phyloP scores from a whole-genome alignment of 78 protist species.

The Chrysochromulina tobinii region DNA sequence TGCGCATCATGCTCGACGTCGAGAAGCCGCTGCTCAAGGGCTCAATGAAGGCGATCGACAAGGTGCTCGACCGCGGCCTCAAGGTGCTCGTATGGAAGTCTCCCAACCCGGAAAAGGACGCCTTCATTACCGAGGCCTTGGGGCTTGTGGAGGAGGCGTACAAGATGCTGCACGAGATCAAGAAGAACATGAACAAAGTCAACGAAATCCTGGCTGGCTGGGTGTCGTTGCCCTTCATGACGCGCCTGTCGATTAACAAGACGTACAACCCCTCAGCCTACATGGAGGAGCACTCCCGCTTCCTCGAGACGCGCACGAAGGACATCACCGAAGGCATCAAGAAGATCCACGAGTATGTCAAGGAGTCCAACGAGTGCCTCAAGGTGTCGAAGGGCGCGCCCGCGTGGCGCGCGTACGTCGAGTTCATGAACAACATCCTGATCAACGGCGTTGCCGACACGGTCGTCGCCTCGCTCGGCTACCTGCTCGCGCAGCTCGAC shows the following conservation, averaged over 20 bases:
- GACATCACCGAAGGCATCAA: conserved; percentile 33
- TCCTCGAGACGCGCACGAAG: background rate
- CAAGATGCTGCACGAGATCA: background rate
- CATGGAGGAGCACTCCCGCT: conserved; percentile 25
- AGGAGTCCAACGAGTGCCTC: background rate
- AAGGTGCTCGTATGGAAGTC: background rate
- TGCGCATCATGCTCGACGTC: conserved; percentile 51
- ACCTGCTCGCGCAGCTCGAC: conserved; percentile 48
- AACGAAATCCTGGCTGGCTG: conserved; percentile 6
- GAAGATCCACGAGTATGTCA: background rate
- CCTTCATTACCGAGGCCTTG: conserved; percentile 48
- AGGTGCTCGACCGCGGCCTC: conserved; percentile 52
- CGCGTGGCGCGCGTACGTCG: conserved; percentile 70
- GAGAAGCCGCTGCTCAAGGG: conserved; percentile 77
- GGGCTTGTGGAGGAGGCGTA: conserved; percentile 22
- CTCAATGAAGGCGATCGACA: conserved; percentile 60
- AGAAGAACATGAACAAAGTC: conserved; percentile 7
- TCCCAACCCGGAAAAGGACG: conserved; percentile 23
- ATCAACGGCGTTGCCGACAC: conserved; percentile 18
- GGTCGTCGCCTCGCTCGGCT: conserved; percentile 34
- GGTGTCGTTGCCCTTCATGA: background rate
- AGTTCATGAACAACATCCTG: conserved; percentile 47
- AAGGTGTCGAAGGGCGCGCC: background rate
- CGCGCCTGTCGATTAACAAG: background rate
- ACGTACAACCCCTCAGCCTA: background rate